Evolutionary conservation across 2,329 filamentous ascomycete genomes (phyloP), one percentile per base, ranked within the genome.

Genomic region (Botrytis pseudocinerea): DNA sequence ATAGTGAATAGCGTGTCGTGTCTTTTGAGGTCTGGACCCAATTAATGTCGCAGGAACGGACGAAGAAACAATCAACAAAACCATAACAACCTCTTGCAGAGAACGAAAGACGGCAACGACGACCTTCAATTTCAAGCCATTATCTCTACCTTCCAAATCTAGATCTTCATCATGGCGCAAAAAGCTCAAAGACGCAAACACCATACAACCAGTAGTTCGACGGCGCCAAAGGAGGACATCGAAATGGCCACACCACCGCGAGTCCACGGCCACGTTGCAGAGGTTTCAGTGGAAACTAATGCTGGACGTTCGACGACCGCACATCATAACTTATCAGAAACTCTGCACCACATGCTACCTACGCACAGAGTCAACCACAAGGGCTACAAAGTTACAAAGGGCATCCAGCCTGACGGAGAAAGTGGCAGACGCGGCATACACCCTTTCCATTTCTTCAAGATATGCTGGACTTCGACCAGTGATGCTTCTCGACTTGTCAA

Each of bases 371-470:
- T 76, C 75, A 77, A 77, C 46, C 74, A 75, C 35, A 75, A 74
- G 35, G 72, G 71, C 1, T 76, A 80, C 57, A 79, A 76, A 70
- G 77, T 82, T 28, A 83, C 82, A 35, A 80, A 75, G 54, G 76
- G 76, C 10, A 83, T 85, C 61, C 78, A 83, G 46, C 82, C 83
- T 18, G 85, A 87, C 40, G 92, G 91, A 74, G 91, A 94, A 82
- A 93, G 90, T 80, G 91, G 91, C 54, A 87, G 92, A 54, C 83
- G 80, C 8, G 91, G 92, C 63, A 80, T 94, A 74, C 86, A 93
- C 77, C 90, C 90, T 0, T 70, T 86, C 61, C 85, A 89, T 71
- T 92, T 93, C 79, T 77, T 93, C 46, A 84, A 82, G 75, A 90
- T 94, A 71, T 87, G 86, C 80, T 90, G 89, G 82, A 84, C 82